These are phyloP conservation scores for Epichloe sp. DNA, from an alignment of 2,329 filamentous ascomycete genomes.

Conservation along the genomic window DNA sequence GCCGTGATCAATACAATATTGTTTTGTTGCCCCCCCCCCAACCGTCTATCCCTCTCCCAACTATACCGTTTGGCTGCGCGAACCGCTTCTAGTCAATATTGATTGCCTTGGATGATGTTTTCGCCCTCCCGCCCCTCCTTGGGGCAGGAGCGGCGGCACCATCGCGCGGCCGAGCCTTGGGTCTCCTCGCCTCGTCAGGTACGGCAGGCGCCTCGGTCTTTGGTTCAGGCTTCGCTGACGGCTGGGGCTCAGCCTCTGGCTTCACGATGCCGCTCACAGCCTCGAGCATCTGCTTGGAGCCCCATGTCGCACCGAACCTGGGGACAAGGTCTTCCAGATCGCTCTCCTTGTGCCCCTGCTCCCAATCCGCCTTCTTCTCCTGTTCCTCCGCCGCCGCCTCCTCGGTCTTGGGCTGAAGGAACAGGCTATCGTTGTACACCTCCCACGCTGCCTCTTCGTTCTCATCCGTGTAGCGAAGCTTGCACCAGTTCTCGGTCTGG, in stretches of 20 bases:
- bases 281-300: conserved; percentile 30
- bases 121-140: conserved; percentile 14
- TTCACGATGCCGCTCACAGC: conserved; percentile 32
- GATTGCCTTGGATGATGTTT: conserved; percentile 6
- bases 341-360: not conserved
- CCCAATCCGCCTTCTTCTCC: conserved; percentile 5
- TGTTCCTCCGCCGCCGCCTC: conserved; percentile 1
- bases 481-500: conserved; percentile 71
- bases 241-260: conserved; percentile 14
- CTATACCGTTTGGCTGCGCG: no score
- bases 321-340: conserved; percentile 25
- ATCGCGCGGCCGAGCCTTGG: conserved; percentile 14
- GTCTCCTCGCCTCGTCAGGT: conserved; percentile 10
- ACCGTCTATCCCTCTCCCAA: no score
- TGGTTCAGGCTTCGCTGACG: conserved; percentile 11
- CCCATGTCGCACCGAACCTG: conserved; percentile 28
- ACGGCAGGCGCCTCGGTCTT: conserved; percentile 14
- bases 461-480: conserved; percentile 69
- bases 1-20: no score
- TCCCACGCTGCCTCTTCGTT: conserved; percentile 64
- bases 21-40: no score
- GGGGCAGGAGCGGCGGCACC: conserved; percentile 13
- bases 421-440: conserved; percentile 61
- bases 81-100: conserved; percentile 3
- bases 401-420: conserved; percentile 15